A percentile compares a stretch with the other conserved stretches of the same genome.
phyloP scores from a whole-genome alignment of 371 early-diverging fungal species.

The Saksenaea vasiformis region DNA sequence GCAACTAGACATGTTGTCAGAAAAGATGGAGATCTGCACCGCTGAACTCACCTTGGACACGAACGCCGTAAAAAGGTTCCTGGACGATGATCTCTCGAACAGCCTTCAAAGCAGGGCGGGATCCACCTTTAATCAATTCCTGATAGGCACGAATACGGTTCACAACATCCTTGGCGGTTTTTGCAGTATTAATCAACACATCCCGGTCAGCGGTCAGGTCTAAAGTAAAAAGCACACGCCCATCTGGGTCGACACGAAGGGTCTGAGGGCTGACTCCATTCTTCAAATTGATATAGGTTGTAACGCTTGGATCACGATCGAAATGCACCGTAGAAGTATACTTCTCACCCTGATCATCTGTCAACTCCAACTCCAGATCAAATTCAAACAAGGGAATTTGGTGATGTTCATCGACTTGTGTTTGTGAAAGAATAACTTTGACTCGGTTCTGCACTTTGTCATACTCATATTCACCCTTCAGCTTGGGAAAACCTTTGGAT shows the following conservation, averaged over 20 bases:
- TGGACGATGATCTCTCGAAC: slow-evolving; percentile 27
- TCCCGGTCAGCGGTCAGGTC: slow-evolving; percentile 52
- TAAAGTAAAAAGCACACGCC: slow-evolving; percentile 40
- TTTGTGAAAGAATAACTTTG: slow-evolving; percentile 50
- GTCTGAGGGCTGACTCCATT: slow-evolving; percentile 25
- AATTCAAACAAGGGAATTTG: slow-evolving; percentile 56
- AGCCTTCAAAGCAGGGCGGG: slow-evolving; percentile 38
- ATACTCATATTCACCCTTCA: slow-evolving; percentile 47
- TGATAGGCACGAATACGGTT: slow-evolving; percentile 49
- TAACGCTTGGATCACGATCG: slow-evolving; percentile 24
- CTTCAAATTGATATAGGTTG: slow-evolving; percentile 17
- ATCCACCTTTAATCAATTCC: slow-evolving; percentile 45
- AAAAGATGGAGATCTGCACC: not conserved
- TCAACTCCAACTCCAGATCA: slow-evolving; percentile 49
- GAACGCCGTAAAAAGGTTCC: slow-evolving; percentile 55
- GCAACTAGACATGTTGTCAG: slow-evolving; percentile 23
- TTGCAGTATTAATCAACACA: slow-evolving; percentile 46
- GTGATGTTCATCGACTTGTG: slow-evolving; percentile 39
- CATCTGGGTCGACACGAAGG: slow-evolving; percentile 58
- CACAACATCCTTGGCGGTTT: slow-evolving; percentile 24
- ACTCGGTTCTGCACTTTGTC: slow-evolving; percentile 25
- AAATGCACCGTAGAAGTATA: slow-evolving; percentile 24
- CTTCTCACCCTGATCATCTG: slow-evolving; percentile 30
- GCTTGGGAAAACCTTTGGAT: slow-evolving; percentile 56
- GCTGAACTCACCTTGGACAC: slow-evolving; percentile 24